These are phyloP conservation scores for Euphrasia confusa DNA, from an alignment of 257 asterid genomes.

Conservation along the genomic window DNA sequence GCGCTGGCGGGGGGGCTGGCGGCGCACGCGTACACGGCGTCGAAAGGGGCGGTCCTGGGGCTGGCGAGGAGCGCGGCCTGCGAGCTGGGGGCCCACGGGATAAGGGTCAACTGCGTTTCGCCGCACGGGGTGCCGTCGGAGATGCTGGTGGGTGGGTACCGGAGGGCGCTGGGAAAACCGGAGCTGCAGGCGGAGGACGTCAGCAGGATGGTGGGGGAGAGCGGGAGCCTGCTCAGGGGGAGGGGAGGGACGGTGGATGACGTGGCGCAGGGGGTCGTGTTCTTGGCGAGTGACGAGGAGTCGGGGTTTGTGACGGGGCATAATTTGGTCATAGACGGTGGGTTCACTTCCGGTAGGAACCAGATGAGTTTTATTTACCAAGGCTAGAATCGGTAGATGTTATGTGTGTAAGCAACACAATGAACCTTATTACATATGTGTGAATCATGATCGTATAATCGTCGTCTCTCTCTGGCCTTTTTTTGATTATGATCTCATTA, in stretches of 20 bases:
- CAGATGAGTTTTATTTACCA: constrained; percentile 53
- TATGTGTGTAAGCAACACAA: no score
- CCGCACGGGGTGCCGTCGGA: constrained; percentile 89
- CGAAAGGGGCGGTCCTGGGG: constrained; percentile 73
- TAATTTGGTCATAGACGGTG: constrained; percentile 81
- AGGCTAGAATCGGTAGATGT: constrained; percentile 11
- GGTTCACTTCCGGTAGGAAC: constrained; percentile 51
- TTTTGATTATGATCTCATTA: no score
- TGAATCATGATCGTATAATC: no score
- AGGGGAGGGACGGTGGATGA: constrained; percentile 64
- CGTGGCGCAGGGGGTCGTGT: constrained; percentile 59
- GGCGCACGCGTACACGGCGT: constrained; percentile 62
- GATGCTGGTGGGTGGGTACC: constrained; percentile 53
- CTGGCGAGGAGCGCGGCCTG: constrained; percentile 68
- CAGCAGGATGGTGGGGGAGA: constrained; percentile 52
- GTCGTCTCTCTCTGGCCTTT: no score
- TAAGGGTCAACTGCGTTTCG: constrained; percentile 66
- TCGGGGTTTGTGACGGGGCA: constrained; percentile 76
- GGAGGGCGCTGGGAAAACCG: constrained; percentile 39
- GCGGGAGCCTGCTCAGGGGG: constrained; percentile 63
- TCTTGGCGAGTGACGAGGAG: constrained; percentile 70
- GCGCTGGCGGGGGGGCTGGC: constrained; percentile 80
- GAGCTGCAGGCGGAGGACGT: constrained; percentile 52
- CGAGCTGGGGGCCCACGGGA: constrained; percentile 67
- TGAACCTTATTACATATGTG: no score